These are phyloP conservation scores for Nannochloropsis salina DNA, from an alignment of 108 stramenopile species.

Conservation along the genomic window DNA sequence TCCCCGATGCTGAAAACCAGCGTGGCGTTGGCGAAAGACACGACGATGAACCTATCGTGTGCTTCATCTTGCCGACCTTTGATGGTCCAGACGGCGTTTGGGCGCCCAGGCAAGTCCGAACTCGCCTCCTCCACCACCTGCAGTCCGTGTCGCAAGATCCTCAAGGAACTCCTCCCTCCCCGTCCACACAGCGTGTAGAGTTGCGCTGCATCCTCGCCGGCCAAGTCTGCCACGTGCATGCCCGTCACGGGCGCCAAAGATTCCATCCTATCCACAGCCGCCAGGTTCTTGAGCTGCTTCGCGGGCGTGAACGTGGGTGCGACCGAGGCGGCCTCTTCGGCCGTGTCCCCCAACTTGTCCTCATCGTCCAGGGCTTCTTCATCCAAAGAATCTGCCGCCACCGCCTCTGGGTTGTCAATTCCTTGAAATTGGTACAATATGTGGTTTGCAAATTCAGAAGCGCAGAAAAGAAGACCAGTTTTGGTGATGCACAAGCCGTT, in stretches of 20 bases:
- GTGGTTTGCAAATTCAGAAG: constrained; percentile 93
- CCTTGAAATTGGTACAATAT: constrained; percentile 83
- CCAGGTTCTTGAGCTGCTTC: constrained; percentile 64
- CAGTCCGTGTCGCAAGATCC: constrained; percentile 77
- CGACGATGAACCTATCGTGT: constrained; percentile 75
- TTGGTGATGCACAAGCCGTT: constrained; percentile 80
- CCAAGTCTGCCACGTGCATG: constrained; percentile 80
- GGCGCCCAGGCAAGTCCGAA: constrained; percentile 83
- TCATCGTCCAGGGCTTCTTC: constrained; percentile 54
- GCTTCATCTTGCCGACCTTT: constrained; percentile 56
- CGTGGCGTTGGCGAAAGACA: constrained; percentile 92
- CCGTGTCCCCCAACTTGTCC: constrained; percentile 50
- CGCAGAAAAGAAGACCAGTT: constrained; percentile 77
- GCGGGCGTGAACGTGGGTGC: constrained; percentile 71
- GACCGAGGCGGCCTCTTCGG: constrained; percentile 48
- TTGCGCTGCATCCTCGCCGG: constrained; percentile 83
- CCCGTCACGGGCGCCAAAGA: constrained; percentile 75
- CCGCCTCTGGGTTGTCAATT: constrained; percentile 58
- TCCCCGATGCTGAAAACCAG: constrained; percentile 90
- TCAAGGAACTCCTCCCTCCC: constrained; percentile 70
- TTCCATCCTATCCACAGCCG: constrained; percentile 65
- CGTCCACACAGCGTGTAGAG: constrained; percentile 81
- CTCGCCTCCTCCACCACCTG: constrained; percentile 86
- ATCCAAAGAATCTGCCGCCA: constrained; percentile 47
- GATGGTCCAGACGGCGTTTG: constrained; percentile 85